Evolutionary conservation across 2,329 filamentous ascomycete genomes (phyloP), one percentile per base, ranked within the genome.

Genomic region (Pseudocercospora cruenta): DNA sequence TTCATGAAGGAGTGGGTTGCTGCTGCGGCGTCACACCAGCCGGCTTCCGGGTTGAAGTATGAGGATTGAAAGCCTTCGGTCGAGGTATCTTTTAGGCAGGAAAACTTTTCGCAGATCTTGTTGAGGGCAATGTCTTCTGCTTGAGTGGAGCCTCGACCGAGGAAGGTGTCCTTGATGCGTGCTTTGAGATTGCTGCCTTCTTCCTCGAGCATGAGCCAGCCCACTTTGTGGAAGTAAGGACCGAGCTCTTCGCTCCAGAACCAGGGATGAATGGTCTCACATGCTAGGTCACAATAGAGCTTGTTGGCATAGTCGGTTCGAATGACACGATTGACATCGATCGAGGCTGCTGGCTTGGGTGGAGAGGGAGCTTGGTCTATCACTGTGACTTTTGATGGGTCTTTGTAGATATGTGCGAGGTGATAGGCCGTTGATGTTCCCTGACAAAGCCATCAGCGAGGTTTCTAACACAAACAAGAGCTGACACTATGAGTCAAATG

Each of bases 191-290:
- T 64, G 54, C 68, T 70, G 22, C 69, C 69, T 2, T 74, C 78
- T 43, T 79, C 81, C 58, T 85, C 81, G 69, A 82, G 84, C 74
- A 87, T 83, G 77, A 82, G 85, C 78, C 88, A 85, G 0, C 88
- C 88, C 0, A 83, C 86, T 73, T 86, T 82, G 73, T 89, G 85
- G 72, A 88, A 90, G 60, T 82, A 84, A 2, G 64, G 65, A 31
- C 74, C 68, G 0, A 78, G 68, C 55, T 76, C 71, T 12, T 71
- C 63, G 58, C 67, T 71, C 63, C 70, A 74, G 62, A 72, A 71
- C 79, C 79, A 81, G 16, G 77, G 76, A 47, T 80, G 74, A 2
- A 80, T 76, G 0, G 79, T 77, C 67, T 81, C 78, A 57, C 77
- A 77, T 10, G 79, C 78, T 5, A 77, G 68, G 39, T 73, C 64